Percentiles rank a stretch among this genome's conserved stretches.
These are phyloP conservation scores for Thalassiosira hispida DNA, from an alignment of 352 stramenopile species.

Conservation along the genomic window DNA sequence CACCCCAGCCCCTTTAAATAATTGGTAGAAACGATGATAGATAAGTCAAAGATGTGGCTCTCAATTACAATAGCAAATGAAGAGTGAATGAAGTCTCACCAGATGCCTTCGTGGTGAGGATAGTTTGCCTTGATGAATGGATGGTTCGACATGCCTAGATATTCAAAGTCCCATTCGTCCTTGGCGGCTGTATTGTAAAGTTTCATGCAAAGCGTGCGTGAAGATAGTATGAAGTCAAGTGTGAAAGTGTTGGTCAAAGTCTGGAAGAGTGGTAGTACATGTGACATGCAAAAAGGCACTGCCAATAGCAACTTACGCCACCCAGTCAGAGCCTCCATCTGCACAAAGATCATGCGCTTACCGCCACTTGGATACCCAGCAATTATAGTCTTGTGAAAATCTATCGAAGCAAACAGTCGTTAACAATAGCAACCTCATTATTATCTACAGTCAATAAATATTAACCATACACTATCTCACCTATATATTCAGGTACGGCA, in stretches of 20 bases:
- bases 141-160: slow-evolving; percentile 48
- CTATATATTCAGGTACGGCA: slow-evolving; percentile 17
- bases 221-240: background rate
- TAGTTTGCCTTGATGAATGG: slow-evolving; percentile 68
- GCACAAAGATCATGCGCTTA: slow-evolving; percentile 53
- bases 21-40: background rate
- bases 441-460: no score
- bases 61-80: background rate
- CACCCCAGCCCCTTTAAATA: slow-evolving; percentile 35
- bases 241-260: background rate
- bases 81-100: slow-evolving; percentile 15
- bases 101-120: slow-evolving; percentile 60
- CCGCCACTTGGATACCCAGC: slow-evolving; percentile 50
- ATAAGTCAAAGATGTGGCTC: background rate
- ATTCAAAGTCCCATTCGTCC: slow-evolving; percentile 63
- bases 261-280: no score
- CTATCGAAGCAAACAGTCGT: no score
- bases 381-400: slow-evolving; percentile 60
- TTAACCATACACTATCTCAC: no score
- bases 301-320: slow-evolving; percentile 38
- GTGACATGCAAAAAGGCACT: background rate
- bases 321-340: slow-evolving; percentile 57
- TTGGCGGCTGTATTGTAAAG: slow-evolving; percentile 18
- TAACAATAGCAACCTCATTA: no score
- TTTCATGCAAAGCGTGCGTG: background rate